Base-by-base conservation (phyloP, 805 yeast species). In the Candida taoyuanica region DNA sequence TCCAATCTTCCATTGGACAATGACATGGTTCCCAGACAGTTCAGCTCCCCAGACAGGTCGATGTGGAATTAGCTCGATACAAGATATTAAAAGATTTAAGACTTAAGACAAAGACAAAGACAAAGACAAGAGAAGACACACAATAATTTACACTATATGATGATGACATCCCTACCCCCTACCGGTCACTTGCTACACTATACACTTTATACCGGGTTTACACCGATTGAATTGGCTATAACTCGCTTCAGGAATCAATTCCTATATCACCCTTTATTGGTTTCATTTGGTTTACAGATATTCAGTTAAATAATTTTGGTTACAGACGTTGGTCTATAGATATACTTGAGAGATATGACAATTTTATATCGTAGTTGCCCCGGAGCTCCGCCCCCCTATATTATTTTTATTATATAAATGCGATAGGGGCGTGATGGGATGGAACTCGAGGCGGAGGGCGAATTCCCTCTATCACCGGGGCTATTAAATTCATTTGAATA, bases 21-120 rank as follows among this genome's bases (percentile, higher is more conserved):
- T 11, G 48, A 44, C 30, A 29, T 29, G 26, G 39, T 44, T 30
- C 50, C 50, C 32, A 43, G 50, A 44, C 50, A 46, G 30, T 37
- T 46, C 33, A 39, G 39, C 18, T 40, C 44, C 5, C 43, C 47
- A 5, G 44, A 46, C 31, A 32, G 36, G 29, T 21, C 38, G 9
- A n/a, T 37, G 16, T 41, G 47, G 46, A 28, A 37, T 19, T 38
- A 17, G 26, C 9, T 5, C 17, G 5, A n/a, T 21, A 21, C 24
- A 12, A 7, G 29, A 26, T 26, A n/a, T n/a, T n/a, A n/a, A n/a
- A n/a, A n/a, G n/a, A n/a, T n/a, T n/a, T n/a, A n/a, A n/a, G n/a
- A n/a, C n/a, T n/a, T n/a, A n/a, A n/a, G n/a, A n/a, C n/a, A n/a
- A n/a, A n/a, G n/a, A n/a, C n/a, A n/a, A n/a, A n/a, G n/a, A n/a